phyloP scores from a whole-genome alignment of 768 basidiomycete species.

The Agaricus blazei region DNA sequence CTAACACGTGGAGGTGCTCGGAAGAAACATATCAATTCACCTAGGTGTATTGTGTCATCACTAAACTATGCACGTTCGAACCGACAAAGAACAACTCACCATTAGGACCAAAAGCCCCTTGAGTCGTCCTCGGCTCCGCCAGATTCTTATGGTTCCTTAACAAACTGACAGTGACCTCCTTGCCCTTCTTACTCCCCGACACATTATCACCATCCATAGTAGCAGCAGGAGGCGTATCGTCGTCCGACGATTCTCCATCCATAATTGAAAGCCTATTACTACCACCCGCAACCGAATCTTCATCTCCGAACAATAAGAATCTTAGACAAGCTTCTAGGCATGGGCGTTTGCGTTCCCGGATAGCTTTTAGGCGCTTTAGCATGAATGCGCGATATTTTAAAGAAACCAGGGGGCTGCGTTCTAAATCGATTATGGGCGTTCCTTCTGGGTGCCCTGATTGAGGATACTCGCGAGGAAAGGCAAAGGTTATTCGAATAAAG shows the following conservation, averaged over 20 bases:
- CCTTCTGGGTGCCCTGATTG: constrained; percentile 55
- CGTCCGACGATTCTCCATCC: constrained; percentile 65
- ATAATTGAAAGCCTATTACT: constrained; percentile 28
- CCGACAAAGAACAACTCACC: constrained; percentile 40
- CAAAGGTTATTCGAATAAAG: constrained; percentile 85
- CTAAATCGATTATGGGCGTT: constrained; percentile 74
- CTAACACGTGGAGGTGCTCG: constrained; percentile 69
- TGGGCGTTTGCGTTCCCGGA: constrained; percentile 70
- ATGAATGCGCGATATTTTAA: constrained; percentile 74
- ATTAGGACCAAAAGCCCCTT: constrained; percentile 85
- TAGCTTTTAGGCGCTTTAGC: constrained; percentile 65
- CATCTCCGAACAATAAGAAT: constrained; percentile 71
- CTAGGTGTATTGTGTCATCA: constrained; percentile 30
- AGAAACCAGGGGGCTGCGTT: constrained; percentile 77
- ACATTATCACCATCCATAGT: background rate
- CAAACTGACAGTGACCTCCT: constrained; percentile 49
- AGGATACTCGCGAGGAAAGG: constrained; percentile 83
- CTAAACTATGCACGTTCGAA: background rate
- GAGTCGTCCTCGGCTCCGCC: constrained; percentile 80
- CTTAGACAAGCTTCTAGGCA: constrained; percentile 82
- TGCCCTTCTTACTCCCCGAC: constrained; percentile 25
- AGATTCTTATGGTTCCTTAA: constrained; percentile 70
- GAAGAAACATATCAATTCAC: constrained; percentile 86
- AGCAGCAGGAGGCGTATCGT: constrained; percentile 33
- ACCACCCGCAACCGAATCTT: constrained; percentile 35